Evolutionary conservation across 169 alveolate species (phyloP).

Genomic region (Plasmodium adleri): DNA sequence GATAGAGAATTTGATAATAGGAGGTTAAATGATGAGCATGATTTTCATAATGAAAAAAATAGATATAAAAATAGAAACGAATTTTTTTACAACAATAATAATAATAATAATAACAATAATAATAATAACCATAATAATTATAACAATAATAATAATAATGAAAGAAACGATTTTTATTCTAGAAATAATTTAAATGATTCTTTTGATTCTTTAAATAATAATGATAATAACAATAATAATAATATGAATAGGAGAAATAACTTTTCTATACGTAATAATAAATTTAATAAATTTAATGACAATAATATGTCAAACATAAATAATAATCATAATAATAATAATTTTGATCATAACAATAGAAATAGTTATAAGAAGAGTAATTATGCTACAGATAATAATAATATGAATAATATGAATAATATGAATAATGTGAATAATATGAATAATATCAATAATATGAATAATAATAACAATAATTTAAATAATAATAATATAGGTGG

Average conservation of each 20-base stretch:
- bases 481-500: not conserved
- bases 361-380: not conserved
- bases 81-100: conserved; percentile 1
- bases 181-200: not conserved
- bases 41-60: conserved; percentile 15
- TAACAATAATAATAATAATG: not conserved
- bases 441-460: no score
- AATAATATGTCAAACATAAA: not conserved
- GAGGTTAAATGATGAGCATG: not conserved
- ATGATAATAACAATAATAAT: not conserved
- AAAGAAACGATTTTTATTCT: not conserved
- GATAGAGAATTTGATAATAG: conserved; percentile 19
- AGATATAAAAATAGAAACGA: conserved; percentile 17
- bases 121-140: not conserved
- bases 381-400: not conserved
- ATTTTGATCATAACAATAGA: not conserved
- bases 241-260: not conserved
- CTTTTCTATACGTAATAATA: conserved; percentile 3
- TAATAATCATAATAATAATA: not conserved
- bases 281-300: not conserved
- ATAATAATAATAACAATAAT: not conserved
- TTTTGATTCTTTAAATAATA: no score
- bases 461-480: not conserved
- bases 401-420: not conserved
- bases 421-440: not conserved